Evolutionary conservation across 345 rosid species (phyloP), one percentile per base, ranked within the genome.

Genomic region (Brassica juncea): DNA sequence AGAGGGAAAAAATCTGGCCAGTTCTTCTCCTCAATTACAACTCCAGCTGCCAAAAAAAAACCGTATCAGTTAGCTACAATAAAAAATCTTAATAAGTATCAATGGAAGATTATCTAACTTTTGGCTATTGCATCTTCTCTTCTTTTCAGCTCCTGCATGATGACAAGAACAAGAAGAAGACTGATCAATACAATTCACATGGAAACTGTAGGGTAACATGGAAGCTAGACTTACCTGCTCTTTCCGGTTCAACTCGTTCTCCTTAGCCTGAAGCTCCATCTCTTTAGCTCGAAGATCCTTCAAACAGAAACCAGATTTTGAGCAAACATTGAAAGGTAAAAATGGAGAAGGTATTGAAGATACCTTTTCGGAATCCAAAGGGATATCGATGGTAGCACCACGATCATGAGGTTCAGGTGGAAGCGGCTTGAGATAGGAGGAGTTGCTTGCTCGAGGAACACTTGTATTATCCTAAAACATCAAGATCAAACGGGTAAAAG

Each of bases 361-460:
- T 84, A 90, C 99, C 87, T 89, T 92, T 67, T 80, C 90, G 70
- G 84, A 75, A 81, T 93, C 92, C 70, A 96, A 94, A 80, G 98
- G 97, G 72, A 96, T 92, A 64, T 93, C 97, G 69, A 93, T 63
- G 28, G 97, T 92, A 70, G 94, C 97, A 83, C 95, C 97, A 42
- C 97, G 92, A 64, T 93, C 99, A 89, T 92, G 89, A 47, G 95
- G 97, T 79, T 96, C 99, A 16, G 89, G 95, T 80, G 98, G 97
- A 84, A 96, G 97, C 21, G 99, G 97, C 58, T 94, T 84, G 79
- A 90, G 97, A 86, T 81, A 85, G 60, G 97, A 86, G 81, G 97
- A 86, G 82, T 87, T 87, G 80, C 87, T 87, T 80, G 95, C 94
- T 68, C 94, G 83, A 52, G 94, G 90, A 62, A 88, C 97, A 77